Conservation (phyloP, 2,329 filamentous ascomycete genomes). For the Aspergillus viridinutans region DNA sequence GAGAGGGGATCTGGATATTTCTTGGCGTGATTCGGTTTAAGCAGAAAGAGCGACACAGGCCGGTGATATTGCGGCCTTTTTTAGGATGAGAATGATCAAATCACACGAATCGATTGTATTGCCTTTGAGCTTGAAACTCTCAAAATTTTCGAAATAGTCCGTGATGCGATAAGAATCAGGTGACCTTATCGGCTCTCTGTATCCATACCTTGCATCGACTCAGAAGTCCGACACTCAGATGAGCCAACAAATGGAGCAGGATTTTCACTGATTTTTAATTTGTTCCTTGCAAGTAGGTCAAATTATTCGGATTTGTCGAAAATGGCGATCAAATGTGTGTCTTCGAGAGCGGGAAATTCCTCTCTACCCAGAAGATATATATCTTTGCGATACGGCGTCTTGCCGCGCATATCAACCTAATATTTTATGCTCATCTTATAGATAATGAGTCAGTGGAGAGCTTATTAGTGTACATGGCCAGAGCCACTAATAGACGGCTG, state of each 20-base stretch:
- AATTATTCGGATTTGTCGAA: background rate
- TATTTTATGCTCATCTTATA: background rate
- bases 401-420: background rate
- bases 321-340: background rate
- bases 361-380: background rate
- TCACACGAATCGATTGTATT: background rate
- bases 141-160: background rate
- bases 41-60: background rate
- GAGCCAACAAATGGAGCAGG: background rate
- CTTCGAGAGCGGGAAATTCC: background rate
- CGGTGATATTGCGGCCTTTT: background rate
- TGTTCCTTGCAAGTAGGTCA: background rate
- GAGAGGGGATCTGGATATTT: background rate
- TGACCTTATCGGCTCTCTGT: background rate
- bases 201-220: background rate
- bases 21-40: background rate
- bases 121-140: background rate
- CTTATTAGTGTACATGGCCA: background rate
- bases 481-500: background rate
- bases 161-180: background rate
- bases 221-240: background rate
- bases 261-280: background rate
- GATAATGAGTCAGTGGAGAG: background rate
- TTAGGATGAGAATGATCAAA: background rate
- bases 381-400: too few relatives aligned